Evolutionary conservation across 371 early-diverging fungal species (phyloP).

Genomic region (Mortierella sp.): DNA sequence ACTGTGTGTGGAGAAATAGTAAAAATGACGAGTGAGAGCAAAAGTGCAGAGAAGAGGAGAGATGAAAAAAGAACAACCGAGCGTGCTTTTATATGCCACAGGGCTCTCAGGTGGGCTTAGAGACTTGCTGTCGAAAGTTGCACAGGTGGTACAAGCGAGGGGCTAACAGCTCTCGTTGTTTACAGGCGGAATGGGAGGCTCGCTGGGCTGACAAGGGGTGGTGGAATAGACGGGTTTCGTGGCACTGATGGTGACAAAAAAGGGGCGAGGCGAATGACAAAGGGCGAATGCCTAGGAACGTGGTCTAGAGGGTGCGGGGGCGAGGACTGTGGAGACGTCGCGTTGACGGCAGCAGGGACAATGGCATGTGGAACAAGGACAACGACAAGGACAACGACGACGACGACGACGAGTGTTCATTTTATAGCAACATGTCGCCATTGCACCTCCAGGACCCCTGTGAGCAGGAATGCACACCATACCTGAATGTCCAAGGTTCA

Average conservation of each 20-base stretch:
- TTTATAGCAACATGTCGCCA: not conserved
- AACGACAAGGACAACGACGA: too few species aligned
- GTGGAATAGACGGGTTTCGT: not conserved
- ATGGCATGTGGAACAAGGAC: not conserved
- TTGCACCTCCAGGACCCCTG: too few species aligned
- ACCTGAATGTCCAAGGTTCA: not conserved
- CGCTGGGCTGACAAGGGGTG: not conserved
- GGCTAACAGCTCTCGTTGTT: conserved; percentile 7
- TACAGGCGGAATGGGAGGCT: not conserved
- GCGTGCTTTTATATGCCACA: too few species aligned
- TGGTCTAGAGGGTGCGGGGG: not conserved
- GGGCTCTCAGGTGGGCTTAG: too few species aligned
- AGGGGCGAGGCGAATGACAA: too few species aligned
- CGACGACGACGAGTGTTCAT: not conserved
- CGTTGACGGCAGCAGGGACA: conserved; percentile 8
- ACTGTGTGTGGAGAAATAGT: not conserved
- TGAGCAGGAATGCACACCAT: not conserved
- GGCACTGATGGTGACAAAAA: too few species aligned
- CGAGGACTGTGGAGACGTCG: conserved; percentile 4
- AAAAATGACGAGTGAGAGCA: not conserved
- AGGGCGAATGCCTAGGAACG: too few species aligned
- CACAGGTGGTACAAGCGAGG: conserved; percentile 18
- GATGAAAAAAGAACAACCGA: too few species aligned
- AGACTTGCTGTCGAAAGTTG: conserved; percentile 36
- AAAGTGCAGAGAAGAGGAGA: too few species aligned